These are phyloP conservation scores for Geosmithia flava DNA, from an alignment of 2,329 filamentous ascomycete genomes.

Conservation along the genomic window DNA sequence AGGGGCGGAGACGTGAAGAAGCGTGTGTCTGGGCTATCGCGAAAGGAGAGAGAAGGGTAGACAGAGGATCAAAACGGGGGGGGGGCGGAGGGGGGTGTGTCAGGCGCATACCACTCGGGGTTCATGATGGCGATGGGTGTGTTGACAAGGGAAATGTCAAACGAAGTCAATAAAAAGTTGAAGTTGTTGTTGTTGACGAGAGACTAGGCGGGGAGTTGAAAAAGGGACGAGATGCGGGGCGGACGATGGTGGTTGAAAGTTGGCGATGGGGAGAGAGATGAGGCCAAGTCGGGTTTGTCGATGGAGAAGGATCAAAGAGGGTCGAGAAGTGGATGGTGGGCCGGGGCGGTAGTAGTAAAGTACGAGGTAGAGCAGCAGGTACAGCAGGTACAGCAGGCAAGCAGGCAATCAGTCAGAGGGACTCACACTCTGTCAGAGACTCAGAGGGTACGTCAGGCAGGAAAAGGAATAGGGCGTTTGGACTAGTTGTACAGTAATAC, in stretches of 20 bases:
- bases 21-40: conserved; percentile 1
- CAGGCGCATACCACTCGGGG: conserved; percentile 70
- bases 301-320: neutral
- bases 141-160: conserved; percentile 2
- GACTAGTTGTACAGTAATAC: no score
- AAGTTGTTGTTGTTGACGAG: neutral
- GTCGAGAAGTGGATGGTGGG: neutral
- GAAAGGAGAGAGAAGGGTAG: conserved; percentile 18
- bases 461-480: no score
- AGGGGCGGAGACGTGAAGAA: neutral
- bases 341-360: neutral
- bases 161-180: neutral
- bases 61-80: no score
- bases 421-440: no score
- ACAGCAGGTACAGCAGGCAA: conserved; percentile 3
- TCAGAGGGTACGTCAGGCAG: no score
- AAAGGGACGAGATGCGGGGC: neutral
- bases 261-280: conserved; percentile 3
- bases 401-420: no score
- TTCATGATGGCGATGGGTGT: conserved; percentile 56
- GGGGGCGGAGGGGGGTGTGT: conserved; percentile 6
- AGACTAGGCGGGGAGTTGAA: neutral
- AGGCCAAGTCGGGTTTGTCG: conserved; percentile 2
- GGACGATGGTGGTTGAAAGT: neutral
- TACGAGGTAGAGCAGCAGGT: neutral